Base-by-base conservation (phyloP, 2,329 filamentous ascomycete species). In the Xylaria hypoxylon region DNA sequence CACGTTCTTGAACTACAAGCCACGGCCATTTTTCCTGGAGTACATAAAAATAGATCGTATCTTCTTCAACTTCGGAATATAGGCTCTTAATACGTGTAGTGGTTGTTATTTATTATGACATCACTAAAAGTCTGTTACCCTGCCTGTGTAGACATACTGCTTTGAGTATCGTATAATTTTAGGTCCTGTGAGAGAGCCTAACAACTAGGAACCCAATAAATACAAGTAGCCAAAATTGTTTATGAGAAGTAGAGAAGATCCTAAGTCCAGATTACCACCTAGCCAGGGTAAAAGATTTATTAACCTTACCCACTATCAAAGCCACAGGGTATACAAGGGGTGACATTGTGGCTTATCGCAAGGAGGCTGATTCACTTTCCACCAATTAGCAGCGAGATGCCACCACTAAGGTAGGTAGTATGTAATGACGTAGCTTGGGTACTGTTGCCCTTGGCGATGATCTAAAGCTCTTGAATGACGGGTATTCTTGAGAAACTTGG, bases 391-490 rank as follows among this genome's bases (percentile, higher is more conserved):
- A 17, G 45, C 15, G 28, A 31, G 28, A 8, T 31, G 28, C 28
- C 28, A 31, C 28, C 28, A 31, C n/a, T n/a, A n/a, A n/a, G n/a
- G n/a, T n/a, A n/a, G n/a, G n/a, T n/a, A n/a, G n/a, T n/a, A n/a
- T n/a, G n/a, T n/a, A n/a, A n/a, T n/a, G n/a, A n/a, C n/a, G 50
- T 55, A 33, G 51, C 51, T 55, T n/a, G 10, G 22, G 24, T 24
- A 28, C 10, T 28, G 13, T 31, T 38, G 42, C 40, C 31, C 19
- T 65, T 28, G 45, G 40, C 60, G 42, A 59, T 52, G 33, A 19
- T n/a, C 31, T 4, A n/a, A 15, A 55, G 38, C 44, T 56, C 40
- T 59, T 65, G 47, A 42, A 55, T 59, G 24, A 59, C 5, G 22
- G 26, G 35, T 11, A 24, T 17, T 26, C 24, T 59, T 24, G 24